Base-by-base conservation (phyloP, 495 filamentous ascomycete species). In the Stereocaulon alpinum region DNA sequence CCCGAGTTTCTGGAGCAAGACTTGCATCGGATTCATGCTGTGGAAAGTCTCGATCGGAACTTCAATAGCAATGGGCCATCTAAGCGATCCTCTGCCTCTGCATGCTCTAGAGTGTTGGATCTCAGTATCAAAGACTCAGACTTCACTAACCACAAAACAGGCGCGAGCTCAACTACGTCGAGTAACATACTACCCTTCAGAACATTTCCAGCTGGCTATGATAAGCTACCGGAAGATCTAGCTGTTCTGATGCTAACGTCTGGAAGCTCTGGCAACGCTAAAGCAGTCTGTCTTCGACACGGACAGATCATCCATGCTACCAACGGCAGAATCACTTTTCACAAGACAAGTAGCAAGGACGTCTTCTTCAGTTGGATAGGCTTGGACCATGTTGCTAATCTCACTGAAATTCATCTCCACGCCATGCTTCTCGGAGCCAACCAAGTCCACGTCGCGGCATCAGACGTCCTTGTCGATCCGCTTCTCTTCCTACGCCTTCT, bases 1-100 rank as follows among this genome's bases (percentile, higher is more conserved):
- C 30, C 44, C 32, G 60, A 61, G 4, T 57, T 61, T 29, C 24
- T 44, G 2, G 53, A 22, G 2, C 29, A 49, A 32, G 44, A 56
- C 12, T 2, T 3, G 15, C 44, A 50, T 6, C 18, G 7, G 10
- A 22, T 56, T 4, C 24, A 20, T 29, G 22, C 59, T 9, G 52
- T 56, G 7, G 44, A 61, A 41, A 11, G 7, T 2, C 43, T 49
- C 7, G 47, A 44, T 14, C 20, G 6, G 14, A 45, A 7, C 14
- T 11, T 15, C 6, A 45, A 22, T 45, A 15, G 43, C 43, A 15
- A 14, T 45, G 43, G 17, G 7, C 6, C 3, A 7, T 37, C 32
- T 37, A 11, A 11, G 11, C 32, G 6, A 37, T 37, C 32, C 11
- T 37, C 32, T 7, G 32, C 32, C 11, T 2, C 5, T 37, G 6